Conservation (phyloP, 805 yeast genomes). For the Zygotorulaspora danielsina region DNA sequence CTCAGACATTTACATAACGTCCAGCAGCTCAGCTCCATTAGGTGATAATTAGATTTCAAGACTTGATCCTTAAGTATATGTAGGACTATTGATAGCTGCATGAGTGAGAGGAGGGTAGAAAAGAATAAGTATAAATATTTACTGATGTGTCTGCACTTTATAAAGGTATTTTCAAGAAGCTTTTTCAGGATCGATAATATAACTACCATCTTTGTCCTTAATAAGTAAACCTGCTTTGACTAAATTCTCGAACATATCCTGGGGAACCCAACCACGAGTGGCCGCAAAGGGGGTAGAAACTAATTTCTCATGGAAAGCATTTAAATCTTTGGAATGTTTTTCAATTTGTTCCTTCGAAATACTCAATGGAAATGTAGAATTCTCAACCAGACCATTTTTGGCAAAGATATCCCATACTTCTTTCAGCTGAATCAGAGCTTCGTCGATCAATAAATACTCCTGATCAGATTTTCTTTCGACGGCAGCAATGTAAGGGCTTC, state of each 20-base stretch:
- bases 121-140: not conserved
- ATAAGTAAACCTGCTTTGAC: slow-evolving; percentile 64
- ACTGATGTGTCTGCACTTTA: not conserved
- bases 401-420: slow-evolving; percentile 66
- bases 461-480: slow-evolving; percentile 53
- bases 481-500: slow-evolving; percentile 58
- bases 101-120: too few relatives aligned
- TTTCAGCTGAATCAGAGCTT: slow-evolving; percentile 58
- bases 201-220: slow-evolving; percentile 56
- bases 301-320: slow-evolving; percentile 62
- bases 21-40: too few relatives aligned
- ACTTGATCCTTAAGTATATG: too few relatives aligned
- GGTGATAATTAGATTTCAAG: too few relatives aligned
- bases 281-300: slow-evolving; percentile 78
- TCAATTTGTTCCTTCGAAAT: slow-evolving; percentile 57
- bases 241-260: slow-evolving; percentile 77
- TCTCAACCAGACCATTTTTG: slow-evolving; percentile 51
- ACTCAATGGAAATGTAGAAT: slow-evolving; percentile 54
- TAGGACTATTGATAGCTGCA: too few relatives aligned
- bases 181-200: slow-evolving; percentile 37
- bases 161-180: slow-evolving; percentile 24
- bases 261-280: slow-evolving; percentile 94
- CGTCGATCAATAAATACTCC: slow-evolving; percentile 61
- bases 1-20: too few relatives aligned
- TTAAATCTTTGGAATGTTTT: slow-evolving; percentile 53